Percentiles rank a stretch among this genome's conserved stretches.
Evolutionary conservation across 768 basidiomycete species (phyloP).

Genomic region (Phlebiopsis gigantea): DNA sequence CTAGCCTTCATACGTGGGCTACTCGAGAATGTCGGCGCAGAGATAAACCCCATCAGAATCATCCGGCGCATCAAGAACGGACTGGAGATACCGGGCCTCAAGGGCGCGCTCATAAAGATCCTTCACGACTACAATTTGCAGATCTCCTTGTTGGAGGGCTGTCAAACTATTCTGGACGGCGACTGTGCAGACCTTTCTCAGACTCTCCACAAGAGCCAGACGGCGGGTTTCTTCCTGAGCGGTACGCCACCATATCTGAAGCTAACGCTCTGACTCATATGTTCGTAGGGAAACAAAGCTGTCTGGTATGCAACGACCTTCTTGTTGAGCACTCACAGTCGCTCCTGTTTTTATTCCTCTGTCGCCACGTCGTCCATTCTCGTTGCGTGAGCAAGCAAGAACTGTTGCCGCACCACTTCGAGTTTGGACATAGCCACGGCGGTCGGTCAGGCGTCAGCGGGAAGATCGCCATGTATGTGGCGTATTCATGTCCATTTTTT

Average conservation of each 20-base stretch:
- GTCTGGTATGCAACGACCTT: constrained; percentile 60
- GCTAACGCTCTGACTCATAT: background rate
- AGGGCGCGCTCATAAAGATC: constrained; percentile 93
- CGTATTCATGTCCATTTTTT: background rate
- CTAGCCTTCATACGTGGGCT: constrained; percentile 91
- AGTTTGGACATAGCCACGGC: constrained; percentile 22
- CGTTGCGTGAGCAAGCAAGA: constrained; percentile 66
- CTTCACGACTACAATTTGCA: constrained; percentile 94
- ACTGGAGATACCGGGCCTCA: constrained; percentile 92
- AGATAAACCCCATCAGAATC: constrained; percentile 91
- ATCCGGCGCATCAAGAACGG: constrained; percentile 95
- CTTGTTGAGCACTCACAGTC: constrained; percentile 55
- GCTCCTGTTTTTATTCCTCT: constrained; percentile 74
- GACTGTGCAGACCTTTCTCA: constrained; percentile 73
- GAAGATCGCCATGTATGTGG: constrained; percentile 76
- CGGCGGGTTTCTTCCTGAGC: constrained; percentile 70
- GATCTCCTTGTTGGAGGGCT: constrained; percentile 89
- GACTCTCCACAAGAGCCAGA: constrained; percentile 70
- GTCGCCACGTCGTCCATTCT: constrained; percentile 84
- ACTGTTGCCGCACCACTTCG: constrained; percentile 50
- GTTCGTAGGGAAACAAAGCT: constrained; percentile 50
- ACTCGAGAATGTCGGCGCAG: constrained; percentile 92
- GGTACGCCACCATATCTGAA: constrained; percentile 40
- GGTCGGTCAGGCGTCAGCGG: constrained; percentile 47
- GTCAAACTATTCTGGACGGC: constrained; percentile 78